phyloP scores from a whole-genome alignment of 345 rosid species.

The Dipteronia sinensis region DNA sequence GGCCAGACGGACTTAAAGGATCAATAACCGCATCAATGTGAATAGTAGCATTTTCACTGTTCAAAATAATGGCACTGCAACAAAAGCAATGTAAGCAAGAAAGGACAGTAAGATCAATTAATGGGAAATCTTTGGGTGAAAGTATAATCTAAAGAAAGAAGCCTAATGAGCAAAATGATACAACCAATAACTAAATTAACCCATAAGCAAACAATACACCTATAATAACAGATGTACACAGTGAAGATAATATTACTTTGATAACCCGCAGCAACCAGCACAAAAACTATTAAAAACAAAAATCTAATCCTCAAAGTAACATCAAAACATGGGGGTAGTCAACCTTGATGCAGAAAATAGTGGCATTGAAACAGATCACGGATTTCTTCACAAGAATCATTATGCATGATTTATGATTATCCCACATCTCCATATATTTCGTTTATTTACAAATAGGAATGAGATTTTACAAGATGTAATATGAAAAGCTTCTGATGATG shows the following conservation, averaged over 20 bases:
- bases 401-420: background rate
- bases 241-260: background rate
- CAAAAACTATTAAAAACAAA: background rate
- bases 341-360: background rate
- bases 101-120: background rate
- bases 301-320: background rate
- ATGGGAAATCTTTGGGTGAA: background rate
- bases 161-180: background rate
- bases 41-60: constrained; percentile 71
- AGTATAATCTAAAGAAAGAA: background rate
- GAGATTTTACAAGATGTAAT: constrained; percentile 2
- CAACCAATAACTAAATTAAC: background rate
- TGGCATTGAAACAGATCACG: background rate
- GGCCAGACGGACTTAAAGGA: constrained; percentile 92
- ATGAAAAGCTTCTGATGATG: background rate
- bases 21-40: constrained; percentile 96
- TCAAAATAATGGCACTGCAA: constrained; percentile 80
- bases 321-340: background rate
- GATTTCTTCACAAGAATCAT: background rate
- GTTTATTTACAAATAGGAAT: background rate
- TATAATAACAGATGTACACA: constrained; percentile 9
- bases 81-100: constrained; percentile 9
- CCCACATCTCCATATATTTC: background rate
- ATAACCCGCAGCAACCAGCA: background rate
- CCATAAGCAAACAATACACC: background rate